Evolutionary conservation across 352 stramenopile species (phyloP), one percentile per base, ranked within the genome.

Genomic region (Phytophthora melonis): DNA sequence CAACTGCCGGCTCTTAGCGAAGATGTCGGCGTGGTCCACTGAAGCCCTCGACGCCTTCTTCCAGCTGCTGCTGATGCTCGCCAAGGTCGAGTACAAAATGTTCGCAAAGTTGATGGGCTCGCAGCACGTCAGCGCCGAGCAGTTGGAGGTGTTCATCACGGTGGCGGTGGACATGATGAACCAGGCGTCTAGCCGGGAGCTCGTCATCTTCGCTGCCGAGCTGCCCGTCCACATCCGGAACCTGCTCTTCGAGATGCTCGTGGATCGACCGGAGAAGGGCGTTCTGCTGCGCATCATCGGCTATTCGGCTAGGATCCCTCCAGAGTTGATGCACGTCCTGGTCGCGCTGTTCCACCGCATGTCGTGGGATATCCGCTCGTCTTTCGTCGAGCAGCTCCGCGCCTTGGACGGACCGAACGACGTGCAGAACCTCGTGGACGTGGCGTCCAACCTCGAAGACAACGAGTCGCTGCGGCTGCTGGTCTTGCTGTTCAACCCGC

Each of bases 161-260:
- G 79, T 93, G 30, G 81, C 83, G 0, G 80, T 81, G 9, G 83
- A 84, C 21, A 84, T 93, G 74, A 90, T 89, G 84, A 93, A 92
- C 61, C 84, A 93, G 55, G 86, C 86, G 2, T 87, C 83, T 9
- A 91, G 79, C 18, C 81, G 86, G 34, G 86, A 92, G 45, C 74
- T 91, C 16, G 77, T 89, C 13, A 88, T 84, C 27, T 92, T 92
- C 57, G 70, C 83, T 6, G 70, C 86, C 6, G 83, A 87, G 36
- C 52, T 92, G 0, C 81, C 83, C 5, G 60, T 79, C 3, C 47
- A 66, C 1, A 77, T 77, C 47, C 81, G 84, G 50, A 75, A 81
- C 19, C 56, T 87, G 23, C 82, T 92, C 56, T 90, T 92, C 55
- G 68, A 80, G n/a, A 79, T 90, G 78, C 57, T 87, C 10, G 30